phyloP scores from a whole-genome alignment of 2,329 filamentous ascomycete species.

The Colletotrichum echinochloae region DNA sequence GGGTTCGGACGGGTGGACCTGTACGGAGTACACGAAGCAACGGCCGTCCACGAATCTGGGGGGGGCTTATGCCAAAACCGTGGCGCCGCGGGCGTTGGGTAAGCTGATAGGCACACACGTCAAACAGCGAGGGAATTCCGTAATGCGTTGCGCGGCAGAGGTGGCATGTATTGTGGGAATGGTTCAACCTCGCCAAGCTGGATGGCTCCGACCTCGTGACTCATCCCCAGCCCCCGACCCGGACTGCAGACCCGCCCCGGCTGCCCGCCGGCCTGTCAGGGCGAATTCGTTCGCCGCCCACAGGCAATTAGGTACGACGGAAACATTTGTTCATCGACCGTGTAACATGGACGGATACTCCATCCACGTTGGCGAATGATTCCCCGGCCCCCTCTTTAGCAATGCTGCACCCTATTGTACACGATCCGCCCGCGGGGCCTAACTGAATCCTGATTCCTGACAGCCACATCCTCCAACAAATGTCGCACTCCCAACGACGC shows the following conservation, averaged over 20 bases:
- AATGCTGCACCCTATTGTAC: background rate
- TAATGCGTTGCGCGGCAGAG: constrained; percentile 6
- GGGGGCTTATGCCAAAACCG: constrained; percentile 9
- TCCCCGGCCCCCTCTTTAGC: background rate
- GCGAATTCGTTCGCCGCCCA: constrained; percentile 11
- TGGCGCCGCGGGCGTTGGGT: constrained; percentile 20
- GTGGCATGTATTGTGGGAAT: background rate
- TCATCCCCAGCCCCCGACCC: constrained; percentile 34
- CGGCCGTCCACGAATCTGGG: constrained; percentile 9
- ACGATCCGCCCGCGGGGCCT: constrained; percentile 29
- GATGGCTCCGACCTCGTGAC: constrained; percentile 28
- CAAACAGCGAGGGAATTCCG: background rate
- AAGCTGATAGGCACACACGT: constrained; percentile 13
- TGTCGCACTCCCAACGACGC: constrained; percentile 10
- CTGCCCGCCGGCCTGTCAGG: constrained; percentile 23
- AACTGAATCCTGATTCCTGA: constrained; percentile 40
- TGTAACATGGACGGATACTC: background rate
- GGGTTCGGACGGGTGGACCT: constrained; percentile 13
- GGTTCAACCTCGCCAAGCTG: constrained; percentile 6
- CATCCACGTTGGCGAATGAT: background rate
- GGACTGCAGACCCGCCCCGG: constrained; percentile 33
- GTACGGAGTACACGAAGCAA: background rate
- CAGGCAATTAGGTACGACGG: background rate
- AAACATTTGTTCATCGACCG: constrained; percentile 1
- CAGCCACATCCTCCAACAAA: constrained; percentile 33